Conservation (phyloP, 768 basidiomycete species). For the Boletales sp. region DNA sequence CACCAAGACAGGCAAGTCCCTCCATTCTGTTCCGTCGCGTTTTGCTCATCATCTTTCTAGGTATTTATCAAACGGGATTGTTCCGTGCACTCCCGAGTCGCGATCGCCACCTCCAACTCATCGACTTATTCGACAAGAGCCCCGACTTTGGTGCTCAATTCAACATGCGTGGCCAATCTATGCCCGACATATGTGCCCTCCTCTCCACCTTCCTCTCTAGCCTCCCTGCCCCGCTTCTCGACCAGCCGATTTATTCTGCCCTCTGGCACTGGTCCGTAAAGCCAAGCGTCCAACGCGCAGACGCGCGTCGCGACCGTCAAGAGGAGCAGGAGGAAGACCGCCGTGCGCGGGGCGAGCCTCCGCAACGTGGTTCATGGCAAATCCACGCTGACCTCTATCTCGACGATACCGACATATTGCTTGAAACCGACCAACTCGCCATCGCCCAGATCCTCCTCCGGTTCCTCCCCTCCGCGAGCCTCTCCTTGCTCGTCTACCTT, state of each 20-base stretch:
- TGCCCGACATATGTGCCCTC: slow-evolving; percentile 43
- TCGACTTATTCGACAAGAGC: slow-evolving; percentile 36
- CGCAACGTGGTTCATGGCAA: slow-evolving; percentile 10
- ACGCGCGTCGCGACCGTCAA: slow-evolving; percentile 26
- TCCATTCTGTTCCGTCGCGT: background rate
- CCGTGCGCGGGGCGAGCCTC: slow-evolving; percentile 25
- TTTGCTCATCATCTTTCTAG: slow-evolving; percentile 18
- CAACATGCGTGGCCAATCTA: slow-evolving; percentile 34
- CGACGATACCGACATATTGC: slow-evolving; percentile 15
- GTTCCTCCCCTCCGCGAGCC: slow-evolving; percentile 40
- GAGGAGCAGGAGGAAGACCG: slow-evolving; percentile 33
- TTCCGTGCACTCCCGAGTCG: slow-evolving; percentile 43
- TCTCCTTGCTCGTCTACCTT: slow-evolving; percentile 44
- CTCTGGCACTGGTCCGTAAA: slow-evolving; percentile 44
- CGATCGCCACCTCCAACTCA: slow-evolving; percentile 36
- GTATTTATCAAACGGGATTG: slow-evolving; percentile 40
- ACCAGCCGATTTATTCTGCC: slow-evolving; percentile 36
- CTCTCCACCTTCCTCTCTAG: slow-evolving; percentile 46
- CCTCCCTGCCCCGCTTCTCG: slow-evolving; percentile 45
- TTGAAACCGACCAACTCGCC: slow-evolving; percentile 34
- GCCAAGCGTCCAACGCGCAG: slow-evolving; percentile 37
- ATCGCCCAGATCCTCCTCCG: slow-evolving; percentile 49
- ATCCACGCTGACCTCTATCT: slow-evolving; percentile 13
- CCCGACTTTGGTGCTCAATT: slow-evolving; percentile 20
- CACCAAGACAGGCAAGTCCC: slow-evolving; percentile 38